A percentile compares a stretch with the other conserved stretches of the same genome.
Conservation (phyloP, 1,139 yeast species). For the Candida mesenterica region DNA sequence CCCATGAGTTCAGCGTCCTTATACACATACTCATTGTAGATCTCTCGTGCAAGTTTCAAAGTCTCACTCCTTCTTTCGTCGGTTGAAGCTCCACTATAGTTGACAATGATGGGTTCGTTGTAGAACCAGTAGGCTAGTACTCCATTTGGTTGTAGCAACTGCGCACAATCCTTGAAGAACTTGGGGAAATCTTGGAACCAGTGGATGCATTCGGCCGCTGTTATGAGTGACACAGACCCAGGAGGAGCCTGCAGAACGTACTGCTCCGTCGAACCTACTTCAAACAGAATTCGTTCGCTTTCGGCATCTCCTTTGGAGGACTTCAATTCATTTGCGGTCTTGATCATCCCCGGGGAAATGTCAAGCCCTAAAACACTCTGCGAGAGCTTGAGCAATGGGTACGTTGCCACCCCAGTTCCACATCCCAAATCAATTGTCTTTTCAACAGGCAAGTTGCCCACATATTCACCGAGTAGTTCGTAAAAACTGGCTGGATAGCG, state of each 20-base stretch:
- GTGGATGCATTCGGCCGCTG: constrained; percentile 48
- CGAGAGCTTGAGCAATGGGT: constrained; percentile 32
- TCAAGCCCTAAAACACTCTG: constrained; percentile 34
- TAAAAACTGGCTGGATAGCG: constrained; percentile 24
- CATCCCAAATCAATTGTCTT: constrained; percentile 38
- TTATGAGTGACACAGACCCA: constrained; percentile 32
- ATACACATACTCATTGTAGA: constrained; percentile 36
- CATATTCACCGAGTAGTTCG: constrained; percentile 22
- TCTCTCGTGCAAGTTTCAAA: constrained; percentile 22
- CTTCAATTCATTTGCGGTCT: constrained; percentile 31
- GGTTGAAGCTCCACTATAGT: constrained; percentile 22
- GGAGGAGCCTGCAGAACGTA: constrained; percentile 17
- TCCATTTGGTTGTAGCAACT: constrained; percentile 37
- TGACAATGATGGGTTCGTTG: constrained; percentile 37
- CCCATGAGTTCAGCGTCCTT: constrained; percentile 37
- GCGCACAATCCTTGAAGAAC: constrained; percentile 29
- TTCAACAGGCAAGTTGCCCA: constrained; percentile 20
- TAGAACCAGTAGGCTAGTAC: constrained; percentile 44
- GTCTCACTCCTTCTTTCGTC: constrained; percentile 18
- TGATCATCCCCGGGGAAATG: constrained; percentile 33
- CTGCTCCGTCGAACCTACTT: constrained; percentile 37
- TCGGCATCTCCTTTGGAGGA: constrained; percentile 21
- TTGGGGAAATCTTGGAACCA: constrained; percentile 41
- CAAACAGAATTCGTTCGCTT: constrained; percentile 26
- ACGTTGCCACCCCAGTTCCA: constrained; percentile 42